Evolutionary conservation across 257 asterid genomes (phyloP).

Genomic region (Solanum arcanum): DNA sequence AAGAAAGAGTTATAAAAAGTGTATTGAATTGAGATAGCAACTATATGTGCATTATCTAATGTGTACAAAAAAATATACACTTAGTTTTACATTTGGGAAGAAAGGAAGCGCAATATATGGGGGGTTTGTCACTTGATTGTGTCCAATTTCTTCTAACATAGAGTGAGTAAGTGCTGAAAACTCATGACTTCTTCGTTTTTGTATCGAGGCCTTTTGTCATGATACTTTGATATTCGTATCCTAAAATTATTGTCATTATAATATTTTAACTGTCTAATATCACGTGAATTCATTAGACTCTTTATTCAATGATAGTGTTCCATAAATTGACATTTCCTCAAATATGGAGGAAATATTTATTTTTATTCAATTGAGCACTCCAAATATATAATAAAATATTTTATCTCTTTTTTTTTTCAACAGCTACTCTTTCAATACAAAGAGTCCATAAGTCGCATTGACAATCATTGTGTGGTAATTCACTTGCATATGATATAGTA

Average conservation of each 20-base stretch:
- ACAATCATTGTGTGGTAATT: background rate
- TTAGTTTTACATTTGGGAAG: background rate
- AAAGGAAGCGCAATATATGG: background rate
- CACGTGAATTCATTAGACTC: background rate
- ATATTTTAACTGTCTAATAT: background rate
- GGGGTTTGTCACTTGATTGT: background rate
- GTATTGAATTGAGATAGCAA: background rate
- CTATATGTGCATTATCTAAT: background rate
- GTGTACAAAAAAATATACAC: background rate
- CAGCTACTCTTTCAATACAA: background rate
- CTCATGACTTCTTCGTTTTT: too few species aligned
- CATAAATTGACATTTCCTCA: background rate
- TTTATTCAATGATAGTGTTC: background rate
- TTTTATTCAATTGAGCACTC: background rate
- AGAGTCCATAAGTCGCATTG: background rate
- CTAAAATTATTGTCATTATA: background rate
- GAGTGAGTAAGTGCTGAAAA: too few species aligned
- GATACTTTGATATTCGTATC: background rate
- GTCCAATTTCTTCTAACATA: background rate
- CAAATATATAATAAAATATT: background rate
- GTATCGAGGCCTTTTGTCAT: background rate
- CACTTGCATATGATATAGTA: background rate
- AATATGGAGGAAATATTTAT: background rate
- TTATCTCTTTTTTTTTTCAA: background rate
- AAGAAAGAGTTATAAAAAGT: background rate